A percentile compares a stretch with the other conserved stretches of the same genome.
phyloP scores from a whole-genome alignment of 148 eudicot species.

The Nepenthes mirabilis region DNA sequence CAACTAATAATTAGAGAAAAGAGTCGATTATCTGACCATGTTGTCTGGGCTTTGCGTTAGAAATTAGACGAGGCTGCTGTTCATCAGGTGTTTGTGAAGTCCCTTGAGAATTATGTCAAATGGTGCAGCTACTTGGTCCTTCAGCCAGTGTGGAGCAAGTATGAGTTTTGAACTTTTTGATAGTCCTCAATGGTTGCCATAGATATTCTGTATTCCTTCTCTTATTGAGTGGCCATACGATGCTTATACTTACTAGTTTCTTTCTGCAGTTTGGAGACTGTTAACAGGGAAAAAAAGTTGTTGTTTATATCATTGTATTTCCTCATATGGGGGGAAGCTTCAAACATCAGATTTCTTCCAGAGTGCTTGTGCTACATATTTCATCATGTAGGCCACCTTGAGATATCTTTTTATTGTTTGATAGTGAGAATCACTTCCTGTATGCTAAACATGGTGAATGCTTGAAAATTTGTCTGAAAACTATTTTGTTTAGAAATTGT shows the following conservation, averaged over 20 bases:
- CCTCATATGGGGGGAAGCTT: conserved; percentile 99
- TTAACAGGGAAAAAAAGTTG: conserved; percentile 82
- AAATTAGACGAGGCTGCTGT: conserved; percentile 94
- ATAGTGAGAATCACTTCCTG: neutral
- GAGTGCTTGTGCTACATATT: conserved; percentile 99
- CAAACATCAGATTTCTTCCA: conserved; percentile 86
- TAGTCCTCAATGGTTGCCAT: conserved; percentile 1
- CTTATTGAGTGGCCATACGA: no score
- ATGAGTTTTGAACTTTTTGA: conserved; percentile 11
- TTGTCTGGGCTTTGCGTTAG: conserved; percentile 12
- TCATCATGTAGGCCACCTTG: conserved; percentile 61
- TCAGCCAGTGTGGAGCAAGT: conserved; percentile 88
- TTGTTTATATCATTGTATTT: conserved; percentile 62
- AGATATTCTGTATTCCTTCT: neutral
- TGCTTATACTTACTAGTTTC: conserved; percentile 6
- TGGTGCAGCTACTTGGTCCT: conserved; percentile 86
- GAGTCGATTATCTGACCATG: no score
- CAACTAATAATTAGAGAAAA: no score
- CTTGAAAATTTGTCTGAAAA: no score
- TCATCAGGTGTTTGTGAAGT: conserved; percentile 66
- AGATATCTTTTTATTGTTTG: neutral
- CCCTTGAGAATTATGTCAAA: conserved; percentile 86
- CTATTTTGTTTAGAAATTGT: no score
- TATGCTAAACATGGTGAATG: no score
- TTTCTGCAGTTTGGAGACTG: conserved; percentile 65